phyloP scores from a whole-genome alignment of 2,329 filamentous ascomycete species.

The Akanthomyces dipterigenus region DNA sequence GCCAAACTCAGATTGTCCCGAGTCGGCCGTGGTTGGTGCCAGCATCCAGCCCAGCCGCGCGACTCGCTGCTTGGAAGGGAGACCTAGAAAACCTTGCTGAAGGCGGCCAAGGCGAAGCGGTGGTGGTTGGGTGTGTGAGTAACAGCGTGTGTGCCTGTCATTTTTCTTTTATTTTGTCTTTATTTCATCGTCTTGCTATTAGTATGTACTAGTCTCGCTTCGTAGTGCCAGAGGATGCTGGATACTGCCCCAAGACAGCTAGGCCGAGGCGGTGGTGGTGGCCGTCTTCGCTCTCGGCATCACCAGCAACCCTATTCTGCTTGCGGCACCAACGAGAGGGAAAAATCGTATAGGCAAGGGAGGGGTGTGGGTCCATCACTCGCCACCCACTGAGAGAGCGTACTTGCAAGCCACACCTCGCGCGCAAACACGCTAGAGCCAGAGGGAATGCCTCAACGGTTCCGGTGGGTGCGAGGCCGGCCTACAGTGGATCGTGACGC shows the following conservation, averaged over 20 bases:
- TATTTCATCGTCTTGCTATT: not conserved
- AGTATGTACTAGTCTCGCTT: not conserved
- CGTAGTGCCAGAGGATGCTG: not conserved
- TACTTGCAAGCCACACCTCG: not conserved
- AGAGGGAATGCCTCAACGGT: not conserved
- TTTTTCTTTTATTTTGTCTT: not conserved
- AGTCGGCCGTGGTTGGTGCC: not conserved
- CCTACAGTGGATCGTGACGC: not conserved
- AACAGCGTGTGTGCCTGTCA: not conserved
- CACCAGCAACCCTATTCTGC: constrained; percentile 12
- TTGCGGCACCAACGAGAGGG: constrained; percentile 1
- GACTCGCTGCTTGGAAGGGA: not conserved
- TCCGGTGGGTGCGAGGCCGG: not conserved
- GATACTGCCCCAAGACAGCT: not conserved
- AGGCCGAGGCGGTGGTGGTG: not conserved
- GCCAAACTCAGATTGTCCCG: not conserved
- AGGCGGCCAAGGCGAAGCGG: not conserved
- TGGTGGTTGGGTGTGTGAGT: not conserved
- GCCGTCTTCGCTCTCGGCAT: constrained; percentile 8
- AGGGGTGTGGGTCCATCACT: constrained; percentile 3
- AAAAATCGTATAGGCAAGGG: not conserved
- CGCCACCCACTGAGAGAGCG: not conserved
- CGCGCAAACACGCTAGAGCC: not conserved
- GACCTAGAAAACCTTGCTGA: not conserved
- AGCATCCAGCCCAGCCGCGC: constrained; percentile 3